phyloP scores from a whole-genome alignment of 2,329 filamentous ascomycete species.

The Colletotrichum melonis region DNA sequence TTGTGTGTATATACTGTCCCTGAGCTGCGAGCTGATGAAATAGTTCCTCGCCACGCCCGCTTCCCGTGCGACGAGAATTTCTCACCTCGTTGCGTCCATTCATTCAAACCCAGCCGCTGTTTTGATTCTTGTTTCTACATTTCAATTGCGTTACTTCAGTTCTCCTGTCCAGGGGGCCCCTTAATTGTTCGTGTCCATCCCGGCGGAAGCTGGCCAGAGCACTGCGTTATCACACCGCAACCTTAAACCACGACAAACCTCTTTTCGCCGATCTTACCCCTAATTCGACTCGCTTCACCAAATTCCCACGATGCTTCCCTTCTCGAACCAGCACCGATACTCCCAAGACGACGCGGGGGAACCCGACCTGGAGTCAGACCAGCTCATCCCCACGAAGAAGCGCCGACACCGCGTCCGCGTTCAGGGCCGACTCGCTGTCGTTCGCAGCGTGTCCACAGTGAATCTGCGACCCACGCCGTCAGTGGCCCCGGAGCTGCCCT shows the following conservation, averaged over 20 bases:
- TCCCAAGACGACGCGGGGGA: conserved; percentile 36
- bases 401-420: conserved; percentile 49
- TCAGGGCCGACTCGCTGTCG: conserved; percentile 49
- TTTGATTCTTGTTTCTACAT: neutral
- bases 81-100: conserved; percentile 20
- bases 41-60: neutral
- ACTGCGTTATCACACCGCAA: neutral
- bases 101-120: neutral
- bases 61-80: neutral
- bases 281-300: neutral
- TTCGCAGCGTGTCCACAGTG: conserved; percentile 48
- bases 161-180: neutral
- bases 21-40: neutral
- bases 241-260: neutral
- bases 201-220: neutral
- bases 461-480: conserved; percentile 37
- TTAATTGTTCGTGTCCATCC: neutral
- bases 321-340: conserved; percentile 21
- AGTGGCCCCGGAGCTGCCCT: conserved; percentile 14
- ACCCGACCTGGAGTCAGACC: conserved; percentile 46
- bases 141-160: neutral
- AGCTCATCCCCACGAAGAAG: conserved; percentile 43
- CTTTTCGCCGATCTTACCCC: neutral
- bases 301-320: neutral
- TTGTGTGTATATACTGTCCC: neutral